A percentile compares a stretch with the other conserved stretches of the same genome.
Conservation (phyloP, 1,284 basidiomycete species). For the Ustilago curta region DNA sequence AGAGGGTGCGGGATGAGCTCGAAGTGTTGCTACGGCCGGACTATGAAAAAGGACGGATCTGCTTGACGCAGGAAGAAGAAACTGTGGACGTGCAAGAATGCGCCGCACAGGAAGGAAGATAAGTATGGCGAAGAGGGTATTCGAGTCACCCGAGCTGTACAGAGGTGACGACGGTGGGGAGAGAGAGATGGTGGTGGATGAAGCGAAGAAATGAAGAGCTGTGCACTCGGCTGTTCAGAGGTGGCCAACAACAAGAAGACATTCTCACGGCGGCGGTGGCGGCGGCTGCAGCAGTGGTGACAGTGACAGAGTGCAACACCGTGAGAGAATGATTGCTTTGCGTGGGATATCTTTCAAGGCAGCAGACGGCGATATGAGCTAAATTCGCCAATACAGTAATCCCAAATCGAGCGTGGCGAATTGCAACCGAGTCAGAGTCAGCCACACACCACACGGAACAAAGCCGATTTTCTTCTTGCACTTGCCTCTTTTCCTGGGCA, state of each 20-base stretch:
- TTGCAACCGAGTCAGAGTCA: constrained; percentile 12
- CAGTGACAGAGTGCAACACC: constrained; percentile 2
- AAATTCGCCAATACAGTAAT: background rate
- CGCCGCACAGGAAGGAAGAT: constrained; percentile 4
- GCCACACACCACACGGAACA: no score
- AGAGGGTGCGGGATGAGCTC: background rate
- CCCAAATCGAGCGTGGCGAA: constrained; percentile 1
- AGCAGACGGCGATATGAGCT: constrained; percentile 18
- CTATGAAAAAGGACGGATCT: constrained; percentile 7
- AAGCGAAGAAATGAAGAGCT: background rate
- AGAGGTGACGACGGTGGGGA: constrained; percentile 19
- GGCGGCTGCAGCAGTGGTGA: background rate
- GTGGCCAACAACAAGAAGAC: background rate
- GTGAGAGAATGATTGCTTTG: background rate
- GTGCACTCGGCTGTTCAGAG: background rate
- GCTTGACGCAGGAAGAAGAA: constrained; percentile 4
- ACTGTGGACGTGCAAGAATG: constrained; percentile 1
- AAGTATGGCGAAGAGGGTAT: constrained; percentile 19
- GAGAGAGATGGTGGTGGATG: constrained; percentile 3
- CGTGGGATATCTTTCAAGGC: constrained; percentile 3
- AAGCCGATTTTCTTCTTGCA: constrained; percentile 15
- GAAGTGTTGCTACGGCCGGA: background rate
- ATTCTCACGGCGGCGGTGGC: background rate
- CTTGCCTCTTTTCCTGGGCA: background rate
- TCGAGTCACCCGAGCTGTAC: constrained; percentile 32